Conservation (phyloP, 768 basidiomycete genomes). For the Amyloporia xantha region DNA sequence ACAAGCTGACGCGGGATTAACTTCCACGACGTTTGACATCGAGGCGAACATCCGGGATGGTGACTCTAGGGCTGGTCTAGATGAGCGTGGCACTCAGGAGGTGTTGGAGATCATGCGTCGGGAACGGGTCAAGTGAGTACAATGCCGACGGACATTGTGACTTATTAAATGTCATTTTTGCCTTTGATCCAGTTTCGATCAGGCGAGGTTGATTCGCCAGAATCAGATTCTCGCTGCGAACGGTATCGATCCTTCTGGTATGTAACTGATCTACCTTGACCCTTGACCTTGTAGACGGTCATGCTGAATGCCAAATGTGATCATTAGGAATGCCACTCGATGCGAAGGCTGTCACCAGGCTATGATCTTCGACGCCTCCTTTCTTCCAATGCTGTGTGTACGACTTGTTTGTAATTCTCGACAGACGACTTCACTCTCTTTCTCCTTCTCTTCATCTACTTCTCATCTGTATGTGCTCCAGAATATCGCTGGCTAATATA, state of each 20-base stretch:
- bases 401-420: neutral
- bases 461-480: too few species aligned
- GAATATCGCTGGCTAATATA: too few species aligned
- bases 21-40: conserved; percentile 76
- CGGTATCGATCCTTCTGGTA: conserved; percentile 87
- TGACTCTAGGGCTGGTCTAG: conserved; percentile 76
- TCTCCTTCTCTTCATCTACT: too few species aligned
- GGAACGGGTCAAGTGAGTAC: conserved; percentile 71
- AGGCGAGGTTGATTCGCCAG: conserved; percentile 85
- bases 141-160: too few species aligned
- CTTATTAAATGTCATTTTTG: conserved; percentile 1
- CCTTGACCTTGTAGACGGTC: too few species aligned
- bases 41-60: conserved; percentile 79
- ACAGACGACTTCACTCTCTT: too few species aligned
- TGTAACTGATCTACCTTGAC: too few species aligned
- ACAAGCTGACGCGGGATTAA: conserved; percentile 77
- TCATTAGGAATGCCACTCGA: conserved; percentile 67
- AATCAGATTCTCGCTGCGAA: conserved; percentile 81
- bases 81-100: conserved; percentile 83
- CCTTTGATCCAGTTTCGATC: conserved; percentile 90
- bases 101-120: conserved; percentile 87
- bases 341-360: conserved; percentile 66
- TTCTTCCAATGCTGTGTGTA: conserved; percentile 4
- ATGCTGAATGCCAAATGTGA: too few species aligned
- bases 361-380: conserved; percentile 28